Conservation (phyloP, 2,329 filamentous ascomycete genomes). For the Colletotrichum lupini region DNA sequence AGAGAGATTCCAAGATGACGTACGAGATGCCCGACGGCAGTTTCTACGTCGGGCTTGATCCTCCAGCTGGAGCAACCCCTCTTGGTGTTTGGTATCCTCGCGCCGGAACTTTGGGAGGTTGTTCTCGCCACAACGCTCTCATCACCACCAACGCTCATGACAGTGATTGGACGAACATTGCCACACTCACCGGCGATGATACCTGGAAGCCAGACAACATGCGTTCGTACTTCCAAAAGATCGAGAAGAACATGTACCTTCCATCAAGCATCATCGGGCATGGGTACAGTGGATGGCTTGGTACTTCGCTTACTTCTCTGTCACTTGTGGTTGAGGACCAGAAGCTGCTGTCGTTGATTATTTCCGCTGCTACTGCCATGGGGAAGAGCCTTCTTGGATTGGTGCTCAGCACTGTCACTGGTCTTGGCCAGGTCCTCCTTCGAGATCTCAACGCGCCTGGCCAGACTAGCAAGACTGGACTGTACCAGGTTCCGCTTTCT, state of each 20-base stretch:
- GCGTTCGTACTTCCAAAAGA: conserved; percentile 65
- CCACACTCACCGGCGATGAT: conserved; percentile 66
- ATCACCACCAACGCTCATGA: conserved; percentile 68
- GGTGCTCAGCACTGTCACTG: conserved; percentile 37
- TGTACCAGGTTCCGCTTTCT: conserved; percentile 15
- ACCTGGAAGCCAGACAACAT: conserved; percentile 70
- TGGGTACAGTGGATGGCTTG: conserved; percentile 65
- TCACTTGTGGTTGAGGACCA: conserved; percentile 27
- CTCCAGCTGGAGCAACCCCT: conserved; percentile 37
- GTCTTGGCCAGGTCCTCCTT: conserved; percentile 41
- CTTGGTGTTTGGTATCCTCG: conserved; percentile 53
- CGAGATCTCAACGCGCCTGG: conserved; percentile 40
- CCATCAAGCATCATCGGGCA: conserved; percentile 51
- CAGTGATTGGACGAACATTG: conserved; percentile 69
- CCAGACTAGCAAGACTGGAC: conserved; percentile 8
- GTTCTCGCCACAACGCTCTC: conserved; percentile 69
- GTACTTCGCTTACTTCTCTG: conserved; percentile 14
- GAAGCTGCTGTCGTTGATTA: conserved; percentile 37
- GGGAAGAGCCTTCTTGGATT: conserved; percentile 38
- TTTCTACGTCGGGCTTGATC: conserved; percentile 41
- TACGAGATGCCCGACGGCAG: conserved; percentile 49
- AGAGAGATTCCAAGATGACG: conserved; percentile 61
- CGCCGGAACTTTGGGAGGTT: conserved; percentile 58
- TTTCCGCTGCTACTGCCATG: conserved; percentile 42
- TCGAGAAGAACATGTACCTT: conserved; percentile 68